A percentile compares a stretch with the other conserved stretches of the same genome.
Conservation (phyloP, 495 filamentous ascomycete genomes). For the Penicillium lagena region DNA sequence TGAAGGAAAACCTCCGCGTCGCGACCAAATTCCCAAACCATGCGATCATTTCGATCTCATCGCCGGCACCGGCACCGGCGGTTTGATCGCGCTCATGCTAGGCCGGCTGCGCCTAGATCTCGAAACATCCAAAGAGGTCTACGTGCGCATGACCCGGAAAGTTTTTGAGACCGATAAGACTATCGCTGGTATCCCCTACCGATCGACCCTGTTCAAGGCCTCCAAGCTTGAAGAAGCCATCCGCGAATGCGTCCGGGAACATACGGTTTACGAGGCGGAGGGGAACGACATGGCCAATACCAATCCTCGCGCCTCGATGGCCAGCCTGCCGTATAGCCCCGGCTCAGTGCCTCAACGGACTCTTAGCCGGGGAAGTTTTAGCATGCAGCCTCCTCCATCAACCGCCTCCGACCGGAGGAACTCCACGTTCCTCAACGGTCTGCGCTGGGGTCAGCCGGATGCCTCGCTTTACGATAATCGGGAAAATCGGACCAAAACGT, state of each 20-base stretch:
- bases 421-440: constrained; percentile 35
- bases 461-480: constrained; percentile 72
- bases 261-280: constrained; percentile 74
- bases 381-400: constrained; percentile 34
- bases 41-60: constrained; percentile 99
- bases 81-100: constrained; percentile 93
- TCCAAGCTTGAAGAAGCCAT: constrained; percentile 94
- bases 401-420: constrained; percentile 33
- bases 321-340: constrained; percentile 32
- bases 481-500: constrained; percentile 90
- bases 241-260: constrained; percentile 77
- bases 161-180: constrained; percentile 99
- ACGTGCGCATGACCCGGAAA: constrained; percentile 84
- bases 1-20: constrained; percentile 74
- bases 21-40: constrained; percentile 88
- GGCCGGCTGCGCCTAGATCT: constrained; percentile 86
- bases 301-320: constrained; percentile 28
- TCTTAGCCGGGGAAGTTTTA: constrained; percentile 38
- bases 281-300: constrained; percentile 55
- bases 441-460: constrained; percentile 51
- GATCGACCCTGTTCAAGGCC: constrained; percentile 92
- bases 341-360: constrained; percentile 36
- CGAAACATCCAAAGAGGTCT: constrained; percentile 93
- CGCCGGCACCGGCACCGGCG: constrained; percentile 88
- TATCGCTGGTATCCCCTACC: constrained; percentile 86